Base-by-base conservation (phyloP, 2,329 filamentous ascomycete species). In the Coleophoma crateriformis region DNA sequence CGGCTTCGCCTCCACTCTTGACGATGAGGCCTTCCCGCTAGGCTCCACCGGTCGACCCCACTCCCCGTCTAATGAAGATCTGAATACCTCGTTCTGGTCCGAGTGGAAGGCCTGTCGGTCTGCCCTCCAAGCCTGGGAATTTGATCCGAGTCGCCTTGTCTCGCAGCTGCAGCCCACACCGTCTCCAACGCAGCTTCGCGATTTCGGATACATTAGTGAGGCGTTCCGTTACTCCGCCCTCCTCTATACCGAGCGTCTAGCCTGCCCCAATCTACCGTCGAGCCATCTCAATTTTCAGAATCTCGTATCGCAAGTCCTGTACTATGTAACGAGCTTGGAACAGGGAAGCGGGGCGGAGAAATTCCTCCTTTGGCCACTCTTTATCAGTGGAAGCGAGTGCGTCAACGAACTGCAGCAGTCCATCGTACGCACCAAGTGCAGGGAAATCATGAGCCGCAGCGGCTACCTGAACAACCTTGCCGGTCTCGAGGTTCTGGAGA, bases 381-480 rank as follows among this genome's bases (percentile, higher is more conserved):
- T 96, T 65, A 86, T 96, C 47, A 84, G 87, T 1, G 91, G 91
- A 17, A 90, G 88, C 19, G 92, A 96, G 71, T 95, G 90, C 61
- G 85, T 94, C 54, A 86, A 89, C 57, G 82, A 88, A 61, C 74
- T 84, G 46, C 88, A 96, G 62, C 87, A 91, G 55, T 80, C 81
- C 50, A 81, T 91, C 51, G 86, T 96, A 47, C 82, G 90, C 47
- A 77, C 82, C 57, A 85, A 90, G 59, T 95, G 90, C 69, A 77
- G 84, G 41, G 90, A 92, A 63, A 92, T 96, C 57, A 90, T 92
- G 75, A 81, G 83, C 32, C 87, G 92, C 57, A 92, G 87, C 48
- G 91, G 91, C 1, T 96, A 96, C 70, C 88, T 90, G 75, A 96
- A 96, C 70, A 96, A 96, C 65, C 77, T 95, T 38, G 87, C 87